These are phyloP conservation scores for Solanum infundibuliforme DNA, from an alignment of 257 asterid genomes.

Conservation along the genomic window DNA sequence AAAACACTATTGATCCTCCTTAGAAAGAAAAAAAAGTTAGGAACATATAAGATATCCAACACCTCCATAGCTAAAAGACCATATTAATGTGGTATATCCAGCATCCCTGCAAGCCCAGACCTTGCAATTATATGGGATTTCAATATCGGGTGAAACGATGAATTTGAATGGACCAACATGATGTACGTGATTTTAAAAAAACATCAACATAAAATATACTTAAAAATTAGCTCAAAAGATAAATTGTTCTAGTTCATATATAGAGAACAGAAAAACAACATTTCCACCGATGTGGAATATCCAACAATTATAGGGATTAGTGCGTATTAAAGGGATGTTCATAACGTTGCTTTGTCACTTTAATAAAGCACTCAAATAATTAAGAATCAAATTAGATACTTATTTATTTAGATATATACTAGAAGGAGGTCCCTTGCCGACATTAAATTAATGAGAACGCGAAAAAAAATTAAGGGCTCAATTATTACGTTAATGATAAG, in stretches of 20 bases:
- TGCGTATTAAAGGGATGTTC: background rate
- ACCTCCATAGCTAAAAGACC: too few species aligned
- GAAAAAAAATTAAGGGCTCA: background rate
- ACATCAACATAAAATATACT: too few species aligned
- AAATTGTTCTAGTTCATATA: background rate
- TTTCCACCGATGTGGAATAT: background rate
- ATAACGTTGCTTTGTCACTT: background rate
- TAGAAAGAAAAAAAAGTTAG: too few species aligned
- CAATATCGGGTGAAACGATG: background rate
- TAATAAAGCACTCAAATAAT: background rate
- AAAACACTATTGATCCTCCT: too few species aligned
- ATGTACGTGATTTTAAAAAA: too few species aligned
- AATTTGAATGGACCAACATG: background rate
- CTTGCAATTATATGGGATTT: too few species aligned
- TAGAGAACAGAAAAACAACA: too few species aligned
- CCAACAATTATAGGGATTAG: background rate
- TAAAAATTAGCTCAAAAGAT: background rate
- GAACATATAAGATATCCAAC: too few species aligned
- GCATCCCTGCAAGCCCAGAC: background rate
- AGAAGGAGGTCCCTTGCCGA: background rate
- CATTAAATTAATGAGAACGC: background rate
- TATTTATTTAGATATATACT: too few species aligned
- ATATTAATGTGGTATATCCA: too few species aligned
- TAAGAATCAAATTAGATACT: background rate
- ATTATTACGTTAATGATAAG: background rate